Evolutionary conservation across 108 stramenopile species (phyloP), one percentile per base, ranked within the genome.

Genomic region (Cyclostephanos invisitatus): DNA sequence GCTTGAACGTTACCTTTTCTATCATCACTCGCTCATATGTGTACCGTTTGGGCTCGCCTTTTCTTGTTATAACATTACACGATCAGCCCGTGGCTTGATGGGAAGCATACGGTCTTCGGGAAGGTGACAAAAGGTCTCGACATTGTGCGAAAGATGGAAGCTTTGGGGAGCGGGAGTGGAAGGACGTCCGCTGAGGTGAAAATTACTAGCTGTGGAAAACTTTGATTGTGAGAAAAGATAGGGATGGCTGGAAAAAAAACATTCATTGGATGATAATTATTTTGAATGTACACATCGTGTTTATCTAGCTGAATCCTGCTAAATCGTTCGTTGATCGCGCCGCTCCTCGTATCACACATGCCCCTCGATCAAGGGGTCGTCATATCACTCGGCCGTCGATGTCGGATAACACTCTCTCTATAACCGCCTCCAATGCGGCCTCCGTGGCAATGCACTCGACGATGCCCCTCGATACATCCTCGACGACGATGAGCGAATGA

Each of bases 51-150:
- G 20, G 51, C 18, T 24, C 51, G 21, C 10, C 7, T 14, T 25
- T 11, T 28, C n/a, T 3, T 56, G 12, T 25, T 25, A n/a, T 56
- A 38, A 60, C 14, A 17, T 38, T 37, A 37, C 38, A 3, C 18
- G 37, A 6, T n/a, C 14, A 60, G 59, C n/a, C 94, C 95, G 7
- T 95, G 94, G 89, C 78, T 99, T 58, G 97, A 99, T 83, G 99
- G 99, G 18, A 97, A 97, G 75, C 98, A 98, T 77, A 87, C 89
- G 57, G 97, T 98, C 0, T 98, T 99, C 82, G 97, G 97, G 47
- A 96, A 96, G 67, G 97, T 98, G 8, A 94, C 94, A 15, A 87
- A 96, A 62, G 97, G 97, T 22, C 74, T 97, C 80, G 96, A 97
- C 15, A 62, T 97, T 37, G 89, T 98, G 22, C 62, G 73, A 22